These are phyloP conservation scores for Ormosia semicastrata DNA, from an alignment of 306 rosid species.

Conservation along the genomic window DNA sequence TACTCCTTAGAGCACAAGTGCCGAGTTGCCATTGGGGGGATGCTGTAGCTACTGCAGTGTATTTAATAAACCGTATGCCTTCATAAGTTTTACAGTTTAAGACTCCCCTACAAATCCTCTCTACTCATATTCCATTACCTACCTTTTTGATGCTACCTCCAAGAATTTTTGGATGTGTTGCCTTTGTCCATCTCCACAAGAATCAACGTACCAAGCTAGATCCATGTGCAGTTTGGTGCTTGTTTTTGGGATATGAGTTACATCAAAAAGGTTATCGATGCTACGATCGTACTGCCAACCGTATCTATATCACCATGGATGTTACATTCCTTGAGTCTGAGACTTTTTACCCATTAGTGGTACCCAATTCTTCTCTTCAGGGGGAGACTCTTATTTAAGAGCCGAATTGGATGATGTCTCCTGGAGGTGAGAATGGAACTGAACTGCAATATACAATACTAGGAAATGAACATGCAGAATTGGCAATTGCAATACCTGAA, in stretches of 20 bases:
- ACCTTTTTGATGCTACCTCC: no score
- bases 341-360: neutral
- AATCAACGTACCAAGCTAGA: constrained; percentile 4
- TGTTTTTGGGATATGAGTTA: neutral
- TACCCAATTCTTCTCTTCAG: constrained; percentile 19
- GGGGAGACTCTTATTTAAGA: constrained; percentile 1
- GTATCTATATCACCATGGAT: neutral
- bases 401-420: neutral
- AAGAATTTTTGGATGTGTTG: neutral
- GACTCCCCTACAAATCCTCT: neutral
- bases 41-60: neutral
- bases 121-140: neutral
- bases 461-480: no score
- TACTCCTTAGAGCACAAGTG: neutral
- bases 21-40: neutral
- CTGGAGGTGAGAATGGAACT: no score
- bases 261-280: constrained; percentile 2
- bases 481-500: no score
- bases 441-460: no score
- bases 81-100: neutral
- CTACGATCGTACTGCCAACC: neutral
- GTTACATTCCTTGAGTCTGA: neutral
- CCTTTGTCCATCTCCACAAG: neutral
- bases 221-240: neutral
- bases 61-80: neutral